Conservation (phyloP, 495 filamentous ascomycete genomes). For the Hypoxylon cercidicola region DNA sequence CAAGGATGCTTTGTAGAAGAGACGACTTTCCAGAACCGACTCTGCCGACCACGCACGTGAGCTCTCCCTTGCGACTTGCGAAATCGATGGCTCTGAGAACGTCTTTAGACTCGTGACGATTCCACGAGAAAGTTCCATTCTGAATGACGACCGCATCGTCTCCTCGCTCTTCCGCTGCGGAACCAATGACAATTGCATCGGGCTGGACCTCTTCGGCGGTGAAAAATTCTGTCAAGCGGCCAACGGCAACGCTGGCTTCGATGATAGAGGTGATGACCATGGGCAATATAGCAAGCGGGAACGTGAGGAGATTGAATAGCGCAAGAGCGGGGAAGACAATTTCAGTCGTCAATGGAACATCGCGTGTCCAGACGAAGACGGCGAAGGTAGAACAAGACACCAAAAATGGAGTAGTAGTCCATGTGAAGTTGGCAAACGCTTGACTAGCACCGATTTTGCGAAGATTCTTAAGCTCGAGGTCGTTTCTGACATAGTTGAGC, state of each 20-base stretch:
- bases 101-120: slow-evolving; percentile 72
- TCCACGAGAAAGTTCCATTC: slow-evolving; percentile 95
- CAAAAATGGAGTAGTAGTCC: slow-evolving; percentile 99
- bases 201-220: slow-evolving; percentile 88
- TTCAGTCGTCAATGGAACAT: slow-evolving; percentile 85
- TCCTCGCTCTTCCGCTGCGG: slow-evolving; percentile 73
- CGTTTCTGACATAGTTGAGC: slow-evolving; percentile 93
- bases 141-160: slow-evolving; percentile 86
- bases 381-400: slow-evolving; percentile 97
- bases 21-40: slow-evolving; percentile 96
- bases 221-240: slow-evolving; percentile 85
- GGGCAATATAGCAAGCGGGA: slow-evolving; percentile 92
- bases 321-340: slow-evolving; percentile 95
- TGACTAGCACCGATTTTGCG: slow-evolving; percentile 95
- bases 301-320: slow-evolving; percentile 92
- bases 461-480: slow-evolving; percentile 92
- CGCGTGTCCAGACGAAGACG: slow-evolving; percentile 86
- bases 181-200: slow-evolving; percentile 78
- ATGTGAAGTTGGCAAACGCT: slow-evolving; percentile 95
- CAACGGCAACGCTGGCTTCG: slow-evolving; percentile 92
- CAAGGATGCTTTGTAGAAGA: slow-evolving; percentile 84
- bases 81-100: slow-evolving; percentile 78
- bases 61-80: slow-evolving; percentile 86
- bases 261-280: slow-evolving; percentile 98
- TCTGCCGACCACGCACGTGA: slow-evolving; percentile 93